phyloP scores from a whole-genome alignment of 306 rosid species.

The Vicia sativa region DNA sequence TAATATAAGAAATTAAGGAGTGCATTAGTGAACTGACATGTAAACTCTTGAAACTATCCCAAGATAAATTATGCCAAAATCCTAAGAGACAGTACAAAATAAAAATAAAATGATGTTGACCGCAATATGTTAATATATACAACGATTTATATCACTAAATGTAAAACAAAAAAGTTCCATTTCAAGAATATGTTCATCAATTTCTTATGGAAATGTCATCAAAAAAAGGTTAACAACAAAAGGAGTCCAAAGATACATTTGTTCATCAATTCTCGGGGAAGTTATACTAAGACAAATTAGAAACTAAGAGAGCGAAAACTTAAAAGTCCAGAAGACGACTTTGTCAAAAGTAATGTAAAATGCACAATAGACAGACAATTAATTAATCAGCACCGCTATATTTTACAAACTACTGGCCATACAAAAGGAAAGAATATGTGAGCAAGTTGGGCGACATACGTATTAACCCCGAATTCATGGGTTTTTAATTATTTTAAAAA shows the following conservation, averaged over 20 bases:
- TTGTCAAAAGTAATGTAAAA: not conserved
- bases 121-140: conserved; percentile 22
- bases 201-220: conserved; percentile 9
- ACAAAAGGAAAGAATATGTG: too few species aligned
- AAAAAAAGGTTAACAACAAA: not conserved
- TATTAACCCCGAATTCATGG: too few species aligned
- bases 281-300: conserved; percentile 18
- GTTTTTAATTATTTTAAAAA: too few species aligned
- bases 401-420: too few species aligned
- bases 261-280: conserved; percentile 13
- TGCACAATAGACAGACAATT: not conserved
- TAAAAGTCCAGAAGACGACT: conserved; percentile 14
- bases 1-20: conserved; percentile 14
- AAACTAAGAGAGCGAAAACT: not conserved
- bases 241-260: not conserved
- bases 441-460: too few species aligned
- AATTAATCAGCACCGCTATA: not conserved
- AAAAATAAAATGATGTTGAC: conserved; percentile 11
- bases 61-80: conserved; percentile 32
- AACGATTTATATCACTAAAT: conserved; percentile 19
- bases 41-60: conserved; percentile 22
- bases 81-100: conserved; percentile 26
- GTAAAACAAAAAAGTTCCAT: conserved; percentile 26
- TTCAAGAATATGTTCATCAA: conserved; percentile 14
- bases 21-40: conserved; percentile 24